phyloP scores from a whole-genome alignment of 2,329 filamentous ascomycete species.

The Chaetomium globosum region DNA sequence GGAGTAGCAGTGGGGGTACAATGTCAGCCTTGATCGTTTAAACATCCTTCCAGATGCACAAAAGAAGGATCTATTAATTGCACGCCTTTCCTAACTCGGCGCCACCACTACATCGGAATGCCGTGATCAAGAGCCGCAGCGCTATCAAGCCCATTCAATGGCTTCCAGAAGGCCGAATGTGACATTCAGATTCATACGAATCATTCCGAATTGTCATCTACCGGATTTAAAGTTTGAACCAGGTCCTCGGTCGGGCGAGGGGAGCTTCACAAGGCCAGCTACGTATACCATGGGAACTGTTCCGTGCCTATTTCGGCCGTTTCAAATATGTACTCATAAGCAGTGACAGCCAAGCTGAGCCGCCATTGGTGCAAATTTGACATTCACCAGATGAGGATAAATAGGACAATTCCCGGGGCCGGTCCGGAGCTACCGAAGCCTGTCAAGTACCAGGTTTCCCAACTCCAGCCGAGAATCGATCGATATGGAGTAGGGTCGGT shows the following conservation, averaged over 20 bases:
- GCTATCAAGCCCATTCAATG: not conserved
- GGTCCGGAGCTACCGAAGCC: not conserved
- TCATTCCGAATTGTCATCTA: slow-evolving; percentile 5
- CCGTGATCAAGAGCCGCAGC: not conserved
- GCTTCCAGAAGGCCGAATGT: slow-evolving; percentile 1
- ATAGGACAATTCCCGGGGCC: slow-evolving; percentile 3
- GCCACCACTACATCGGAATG: not conserved
- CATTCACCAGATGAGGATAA: slow-evolving; percentile 11
- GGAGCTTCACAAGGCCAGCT: not conserved
- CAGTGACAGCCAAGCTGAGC: not conserved
- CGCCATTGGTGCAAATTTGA: not conserved
- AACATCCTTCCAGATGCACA: not conserved
- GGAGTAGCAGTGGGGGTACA: no score
- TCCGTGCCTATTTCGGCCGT: not conserved
- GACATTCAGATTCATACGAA: not conserved
- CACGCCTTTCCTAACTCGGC: not conserved
- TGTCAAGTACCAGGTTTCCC: not conserved
- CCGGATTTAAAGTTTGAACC: not conserved
- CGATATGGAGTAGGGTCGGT: not conserved
- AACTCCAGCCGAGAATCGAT: not conserved
- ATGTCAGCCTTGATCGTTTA: not conserved
- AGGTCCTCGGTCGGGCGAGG: slow-evolving; percentile 11
- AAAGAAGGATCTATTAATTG: not conserved
- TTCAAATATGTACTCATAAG: slow-evolving; percentile 25
- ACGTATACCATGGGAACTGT: not conserved